These are phyloP conservation scores for Diaporthe nobilis DNA, from an alignment of 2,329 filamentous ascomycete species.

Conservation along the genomic window DNA sequence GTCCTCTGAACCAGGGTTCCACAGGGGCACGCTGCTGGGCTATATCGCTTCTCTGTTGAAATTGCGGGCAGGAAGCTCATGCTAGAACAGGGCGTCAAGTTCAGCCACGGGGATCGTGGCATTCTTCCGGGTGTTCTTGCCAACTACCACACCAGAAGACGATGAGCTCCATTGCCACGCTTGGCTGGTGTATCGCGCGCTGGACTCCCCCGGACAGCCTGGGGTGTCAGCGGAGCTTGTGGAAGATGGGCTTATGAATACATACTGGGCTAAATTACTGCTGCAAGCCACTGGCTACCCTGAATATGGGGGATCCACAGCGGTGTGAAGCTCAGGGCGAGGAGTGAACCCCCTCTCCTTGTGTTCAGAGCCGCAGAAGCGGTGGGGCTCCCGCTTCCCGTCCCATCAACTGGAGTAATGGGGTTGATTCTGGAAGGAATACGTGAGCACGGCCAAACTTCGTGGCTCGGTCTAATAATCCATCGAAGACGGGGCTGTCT, in stretches of 20 bases:
- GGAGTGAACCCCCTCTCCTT: not conserved
- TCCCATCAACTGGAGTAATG: not conserved
- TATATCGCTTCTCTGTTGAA: not conserved
- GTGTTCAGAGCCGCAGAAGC: conserved; percentile 9
- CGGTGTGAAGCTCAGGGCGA: conserved; percentile 18
- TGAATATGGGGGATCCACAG: conserved; percentile 17
- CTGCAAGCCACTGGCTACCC: conserved; percentile 8
- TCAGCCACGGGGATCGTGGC: not conserved
- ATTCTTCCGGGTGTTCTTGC: not conserved
- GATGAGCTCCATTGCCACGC: not conserved
- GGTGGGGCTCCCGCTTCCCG: not conserved
- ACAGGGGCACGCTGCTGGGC: not conserved
- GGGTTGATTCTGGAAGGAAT: not conserved
- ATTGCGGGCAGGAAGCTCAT: not conserved
- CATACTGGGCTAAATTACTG: conserved; percentile 9
- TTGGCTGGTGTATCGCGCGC: not conserved
- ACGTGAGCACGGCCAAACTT: conserved; percentile 2
- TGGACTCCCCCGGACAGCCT: not conserved
- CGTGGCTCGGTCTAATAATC: not conserved
- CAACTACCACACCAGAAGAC: not conserved
- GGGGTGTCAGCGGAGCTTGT: not conserved
- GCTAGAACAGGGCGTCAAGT: not conserved
- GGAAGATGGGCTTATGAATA: not conserved
- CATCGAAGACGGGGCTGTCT: not conserved
- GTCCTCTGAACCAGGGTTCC: not conserved